Evolutionary conservation across 2,329 filamentous ascomycete genomes (phyloP), one percentile per base, ranked within the genome.

Genomic region (Aspergillus alliaceus): DNA sequence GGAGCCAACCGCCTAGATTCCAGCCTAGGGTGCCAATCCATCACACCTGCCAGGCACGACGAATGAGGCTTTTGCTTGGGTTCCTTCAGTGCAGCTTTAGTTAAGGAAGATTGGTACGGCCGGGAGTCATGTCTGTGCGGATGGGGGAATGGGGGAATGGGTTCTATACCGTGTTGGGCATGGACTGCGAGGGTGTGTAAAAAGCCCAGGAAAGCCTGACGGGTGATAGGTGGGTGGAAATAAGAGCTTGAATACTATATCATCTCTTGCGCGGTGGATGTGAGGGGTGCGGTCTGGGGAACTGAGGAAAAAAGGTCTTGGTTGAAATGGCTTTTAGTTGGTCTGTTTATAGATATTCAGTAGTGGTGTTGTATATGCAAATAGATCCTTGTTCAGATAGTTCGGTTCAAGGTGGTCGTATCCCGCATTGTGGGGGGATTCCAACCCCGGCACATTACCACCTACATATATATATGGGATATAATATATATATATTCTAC

Each of bases 1-100:
- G 51, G 39, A 35, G 37, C 51, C 51, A 34, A 52, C 50, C 51
- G 40, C 25, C 24, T 32, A 20, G 15, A 34, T 53, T 48, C 40
- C 40, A 27, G 40, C 8, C 40, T 12, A 44, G 27, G n/a, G 22
- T 27, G 14, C 24, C n/a, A 9, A 35, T n/a, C n/a, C n/a, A n/a
- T n/a, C n/a, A n/a, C n/a, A 18, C 15, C 40, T 27, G 40, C 27
- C 44, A 48, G 44, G 44, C 22, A 48, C 44, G 44, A 12, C 40
- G 40, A 44, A 25, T 27, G 15, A 40, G 18, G 37, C 37, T 24
- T 40, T 29, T 39, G 35, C 35, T 20, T 18, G 35, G 35, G n/a
- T 18, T 9, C 35, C 20, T n/a, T n/a, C n/a, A n/a, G n/a, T 4
- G 18, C 18, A 20, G 8, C 39, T 3, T n/a, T 8, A 15, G 6